Conservation (phyloP, 2,329 filamentous ascomycete genomes). For the Bipolaris victoriae region DNA sequence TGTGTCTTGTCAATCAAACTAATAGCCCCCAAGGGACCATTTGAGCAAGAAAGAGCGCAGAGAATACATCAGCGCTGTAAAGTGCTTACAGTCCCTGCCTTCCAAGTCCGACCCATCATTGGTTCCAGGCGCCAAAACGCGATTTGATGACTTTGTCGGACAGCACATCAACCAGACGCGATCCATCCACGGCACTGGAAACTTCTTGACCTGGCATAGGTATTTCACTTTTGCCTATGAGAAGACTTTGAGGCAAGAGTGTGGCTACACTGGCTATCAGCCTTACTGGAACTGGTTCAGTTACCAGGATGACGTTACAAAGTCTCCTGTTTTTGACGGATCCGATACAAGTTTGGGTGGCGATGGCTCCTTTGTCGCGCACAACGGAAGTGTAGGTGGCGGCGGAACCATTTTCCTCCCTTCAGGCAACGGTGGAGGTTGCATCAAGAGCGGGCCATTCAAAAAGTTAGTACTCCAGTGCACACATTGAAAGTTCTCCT, state of each 20-base stretch:
- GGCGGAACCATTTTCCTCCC: slow-evolving; percentile 18
- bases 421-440: slow-evolving; percentile 30
- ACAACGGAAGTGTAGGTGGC: slow-evolving; percentile 22
- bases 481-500: background rate
- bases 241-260: slow-evolving; percentile 47
- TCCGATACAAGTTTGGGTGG: slow-evolving; percentile 46
- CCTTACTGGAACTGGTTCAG: slow-evolving; percentile 59
- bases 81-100: slow-evolving; percentile 25
- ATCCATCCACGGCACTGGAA: slow-evolving; percentile 27
- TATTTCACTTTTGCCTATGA: slow-evolving; percentile 48
- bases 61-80: slow-evolving; percentile 28
- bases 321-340: slow-evolving; percentile 34
- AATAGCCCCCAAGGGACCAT: background rate
- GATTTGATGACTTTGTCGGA: slow-evolving; percentile 39
- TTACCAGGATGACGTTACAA: slow-evolving; percentile 34
- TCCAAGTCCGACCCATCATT: slow-evolving; percentile 17
- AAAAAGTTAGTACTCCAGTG: slow-evolving; percentile 28
- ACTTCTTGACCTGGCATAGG: slow-evolving; percentile 46
- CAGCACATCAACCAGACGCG: slow-evolving; percentile 30
- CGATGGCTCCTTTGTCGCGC: slow-evolving; percentile 21
- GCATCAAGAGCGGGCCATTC: slow-evolving; percentile 31
- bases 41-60: slow-evolving; percentile 17
- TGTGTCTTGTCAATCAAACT: background rate
- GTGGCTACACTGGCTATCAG: slow-evolving; percentile 44
- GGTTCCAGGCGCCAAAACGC: slow-evolving; percentile 28